Percentiles rank a stretch among this genome's conserved stretches.
These are phyloP conservation scores for Paraphaeosphaeria sporulosa DNA, from an alignment of 2,329 filamentous ascomycete species.

Conservation along the genomic window DNA sequence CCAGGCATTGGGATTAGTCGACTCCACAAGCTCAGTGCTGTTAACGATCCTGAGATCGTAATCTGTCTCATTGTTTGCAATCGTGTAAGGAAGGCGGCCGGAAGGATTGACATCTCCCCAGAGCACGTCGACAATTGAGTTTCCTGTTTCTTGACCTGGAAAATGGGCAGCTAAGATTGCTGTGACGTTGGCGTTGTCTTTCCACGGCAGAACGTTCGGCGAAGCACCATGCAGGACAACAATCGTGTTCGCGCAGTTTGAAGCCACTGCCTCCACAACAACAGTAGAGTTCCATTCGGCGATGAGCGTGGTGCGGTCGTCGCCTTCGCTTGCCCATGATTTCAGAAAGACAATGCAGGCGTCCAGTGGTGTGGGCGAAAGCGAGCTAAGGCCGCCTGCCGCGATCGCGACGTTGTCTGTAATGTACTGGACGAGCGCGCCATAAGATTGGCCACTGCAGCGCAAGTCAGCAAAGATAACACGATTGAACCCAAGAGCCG, in stretches of 20 bases:
- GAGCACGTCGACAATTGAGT: constrained; percentile 56
- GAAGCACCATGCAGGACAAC: constrained; percentile 55
- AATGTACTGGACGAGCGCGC: constrained; percentile 56
- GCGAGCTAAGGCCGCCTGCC: constrained; percentile 27
- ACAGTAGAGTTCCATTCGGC: constrained; percentile 51
- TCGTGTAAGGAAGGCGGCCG: constrained; percentile 84
- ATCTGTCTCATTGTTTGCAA: constrained; percentile 74
- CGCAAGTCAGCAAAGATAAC: not conserved
- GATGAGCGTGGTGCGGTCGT: constrained; percentile 49
- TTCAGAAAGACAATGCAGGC: constrained; percentile 66
- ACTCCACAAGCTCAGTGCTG: constrained; percentile 40
- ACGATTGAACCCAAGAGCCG: not conserved
- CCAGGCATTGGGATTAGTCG: constrained; percentile 49
- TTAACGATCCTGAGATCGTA: constrained; percentile 59
- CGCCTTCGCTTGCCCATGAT: constrained; percentile 56
- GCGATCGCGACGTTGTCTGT: constrained; percentile 49
- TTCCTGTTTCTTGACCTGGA: constrained; percentile 50
- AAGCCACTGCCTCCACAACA: constrained; percentile 53
- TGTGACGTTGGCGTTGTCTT: constrained; percentile 50
- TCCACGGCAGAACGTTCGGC: constrained; percentile 50
- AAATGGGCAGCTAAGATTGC: constrained; percentile 51
- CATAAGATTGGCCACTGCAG: constrained; percentile 27
- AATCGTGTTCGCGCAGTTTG: constrained; percentile 58
- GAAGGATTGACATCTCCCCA: constrained; percentile 79
- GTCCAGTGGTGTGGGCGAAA: constrained; percentile 48